Conservation (phyloP, 2,329 filamentous ascomycete species). For the Ascochyta koolunga region DNA sequence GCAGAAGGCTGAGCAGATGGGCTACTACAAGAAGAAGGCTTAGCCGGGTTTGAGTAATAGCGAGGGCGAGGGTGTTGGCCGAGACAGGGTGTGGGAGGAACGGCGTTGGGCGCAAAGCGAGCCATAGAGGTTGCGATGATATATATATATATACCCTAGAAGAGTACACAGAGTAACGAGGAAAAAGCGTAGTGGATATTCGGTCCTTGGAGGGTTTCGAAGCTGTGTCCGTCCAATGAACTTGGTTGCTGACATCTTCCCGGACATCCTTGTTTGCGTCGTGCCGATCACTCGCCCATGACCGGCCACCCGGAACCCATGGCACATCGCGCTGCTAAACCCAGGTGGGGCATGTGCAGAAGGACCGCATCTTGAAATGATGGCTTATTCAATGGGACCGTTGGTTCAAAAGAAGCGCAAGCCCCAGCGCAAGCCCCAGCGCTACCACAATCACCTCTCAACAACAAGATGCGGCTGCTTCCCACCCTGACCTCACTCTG, state of each 20-base stretch:
- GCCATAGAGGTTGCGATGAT: not conserved
- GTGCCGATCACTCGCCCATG: not conserved
- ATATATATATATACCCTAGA: slow-evolving; percentile 9
- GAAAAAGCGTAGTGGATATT: not conserved
- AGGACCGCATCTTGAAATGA: not conserved
- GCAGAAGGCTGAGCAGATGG: slow-evolving; percentile 33
- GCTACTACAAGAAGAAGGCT: slow-evolving; percentile 38
- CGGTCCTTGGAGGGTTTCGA: not conserved
- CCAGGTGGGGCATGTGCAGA: not conserved
- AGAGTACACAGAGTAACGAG: not conserved
- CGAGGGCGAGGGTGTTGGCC: not conserved
- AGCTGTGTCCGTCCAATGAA: not conserved
- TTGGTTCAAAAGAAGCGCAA: too few relatives aligned
- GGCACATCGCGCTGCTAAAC: too few relatives aligned
- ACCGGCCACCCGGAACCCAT: not conserved
- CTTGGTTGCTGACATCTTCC: not conserved
- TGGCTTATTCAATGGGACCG: too few relatives aligned
- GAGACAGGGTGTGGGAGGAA: not conserved
- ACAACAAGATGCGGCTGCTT: not conserved
- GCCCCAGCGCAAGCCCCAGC: too few relatives aligned
- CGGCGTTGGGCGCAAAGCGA: not conserved
- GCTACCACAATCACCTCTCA: not conserved
- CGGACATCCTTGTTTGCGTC: not conserved
- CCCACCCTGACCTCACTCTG: not conserved
- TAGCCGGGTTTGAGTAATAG: not conserved